Evolutionary conservation across 306 rosid genomes (phyloP), one percentile per base, ranked within the genome.

Genomic region (Castanospermum australe): DNA sequence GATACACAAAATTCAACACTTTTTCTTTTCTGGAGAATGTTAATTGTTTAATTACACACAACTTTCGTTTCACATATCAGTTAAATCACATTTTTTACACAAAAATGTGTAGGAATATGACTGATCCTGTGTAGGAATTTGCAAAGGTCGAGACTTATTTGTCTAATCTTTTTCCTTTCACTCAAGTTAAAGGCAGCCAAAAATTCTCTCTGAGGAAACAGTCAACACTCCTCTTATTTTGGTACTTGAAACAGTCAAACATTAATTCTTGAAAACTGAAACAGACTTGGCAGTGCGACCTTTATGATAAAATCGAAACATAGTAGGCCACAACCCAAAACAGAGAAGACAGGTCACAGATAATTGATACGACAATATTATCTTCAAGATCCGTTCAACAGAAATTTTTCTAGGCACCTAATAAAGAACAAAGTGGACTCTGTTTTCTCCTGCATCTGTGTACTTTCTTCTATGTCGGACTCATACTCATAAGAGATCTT

Each of bases 401-500:
- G 70, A 82, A 67, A 84, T 6, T 64, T 82, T 73, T 88, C 93
- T 15, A 87, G 71, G 78, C 62, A 2, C 18, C n/a, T 59, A 32
- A 92, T 41, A 76, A 80, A 92, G 11, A 76, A 63, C 3, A 88
- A 60, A 42, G 88, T 42, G 25, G 93, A 74, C 9, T 41, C 55
- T 20, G 85, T 65, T 47, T 86, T 82, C 67, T 73, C 82, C n/a
- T n/a, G n/a, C 1, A 15, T 17, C 1, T 82, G 87, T 51, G 12
- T 41, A 2, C 22, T 78, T 70, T 84, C 90, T 62, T 82, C 80
- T n/a, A 10, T 63, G 30, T 84, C 85, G 3, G 85, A 57, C 64
- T 81, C 92, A 82, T 82, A 88, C 22, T 79, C 92, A 79, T 82
- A 92, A 22, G 81, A 83, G 24, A 90, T 80, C 73, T 79, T 87